Evolutionary conservation across 768 basidiomycete genomes (phyloP).

Genomic region (Termitomyces sp.): DNA sequence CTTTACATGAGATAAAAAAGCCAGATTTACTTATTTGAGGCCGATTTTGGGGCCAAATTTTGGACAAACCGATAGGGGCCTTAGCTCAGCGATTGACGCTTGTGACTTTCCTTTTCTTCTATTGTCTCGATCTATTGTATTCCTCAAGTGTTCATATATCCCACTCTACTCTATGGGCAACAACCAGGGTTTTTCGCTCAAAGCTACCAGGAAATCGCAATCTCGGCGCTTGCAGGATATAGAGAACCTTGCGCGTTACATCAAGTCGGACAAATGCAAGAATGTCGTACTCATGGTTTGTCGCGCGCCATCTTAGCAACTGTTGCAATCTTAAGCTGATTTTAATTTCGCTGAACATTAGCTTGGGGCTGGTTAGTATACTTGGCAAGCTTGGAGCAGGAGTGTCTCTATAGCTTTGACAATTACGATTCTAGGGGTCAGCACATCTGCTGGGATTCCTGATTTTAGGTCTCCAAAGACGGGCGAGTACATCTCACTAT

Average conservation of each 20-base stretch:
- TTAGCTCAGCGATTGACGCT: too few species aligned
- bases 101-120: too few species aligned
- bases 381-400: background rate
- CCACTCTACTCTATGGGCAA: conserved; percentile 7
- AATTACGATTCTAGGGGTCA: conserved; percentile 44
- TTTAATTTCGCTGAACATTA: conserved; percentile 28
- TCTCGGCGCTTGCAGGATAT: conserved; percentile 25
- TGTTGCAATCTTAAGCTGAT: background rate
- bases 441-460: conserved; percentile 80
- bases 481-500: conserved; percentile 36
- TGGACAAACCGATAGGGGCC: too few species aligned
- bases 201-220: background rate
- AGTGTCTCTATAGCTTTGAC: background rate
- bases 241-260: conserved; percentile 54
- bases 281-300: conserved; percentile 72
- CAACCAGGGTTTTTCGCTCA: background rate
- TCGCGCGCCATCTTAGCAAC: conserved; percentile 3
- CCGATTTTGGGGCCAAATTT: too few species aligned
- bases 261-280: conserved; percentile 60
- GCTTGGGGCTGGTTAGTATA: conserved; percentile 63
- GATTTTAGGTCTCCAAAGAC: conserved; percentile 87
- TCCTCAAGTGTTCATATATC: background rate
- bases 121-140: background rate
- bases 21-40: too few species aligned
- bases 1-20: too few species aligned